Percentiles rank a stretch among this genome's conserved stretches.
phyloP scores from a whole-genome alignment of 2,329 filamentous ascomycete genomes.

The Polychaeton citri region DNA sequence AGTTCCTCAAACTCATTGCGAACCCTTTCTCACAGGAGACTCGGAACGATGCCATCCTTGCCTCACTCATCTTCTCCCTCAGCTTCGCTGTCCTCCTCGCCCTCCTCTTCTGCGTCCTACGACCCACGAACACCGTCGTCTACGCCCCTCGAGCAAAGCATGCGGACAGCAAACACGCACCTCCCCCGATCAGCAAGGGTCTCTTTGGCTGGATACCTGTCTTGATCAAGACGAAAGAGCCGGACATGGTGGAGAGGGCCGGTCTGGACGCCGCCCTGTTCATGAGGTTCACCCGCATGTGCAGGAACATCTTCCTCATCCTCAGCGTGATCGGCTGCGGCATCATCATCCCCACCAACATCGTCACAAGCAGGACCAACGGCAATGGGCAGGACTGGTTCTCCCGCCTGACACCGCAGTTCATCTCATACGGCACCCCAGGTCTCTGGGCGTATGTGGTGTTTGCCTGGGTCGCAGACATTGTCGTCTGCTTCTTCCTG shows the following conservation, averaged over 20 bases:
- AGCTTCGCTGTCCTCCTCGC: constrained; percentile 61
- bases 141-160: constrained; percentile 92
- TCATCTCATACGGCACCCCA: constrained; percentile 27
- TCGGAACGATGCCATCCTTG: constrained; percentile 46
- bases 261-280: constrained; percentile 89
- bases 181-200: constrained; percentile 75
- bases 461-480: constrained; percentile 52
- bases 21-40: constrained; percentile 35
- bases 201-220: constrained; percentile 77
- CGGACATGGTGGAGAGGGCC: constrained; percentile 63
- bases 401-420: constrained; percentile 44
- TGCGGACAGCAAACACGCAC: constrained; percentile 78
- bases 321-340: constrained; percentile 60
- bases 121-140: constrained; percentile 81
- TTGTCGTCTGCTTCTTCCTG: constrained; percentile 65
- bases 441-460: constrained; percentile 47
- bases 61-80: constrained; percentile 68
- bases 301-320: constrained; percentile 72
- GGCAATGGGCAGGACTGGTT: constrained; percentile 19
- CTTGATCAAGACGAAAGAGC: constrained; percentile 63
- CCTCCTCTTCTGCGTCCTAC: constrained; percentile 72
- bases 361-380: constrained; percentile 24
- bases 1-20: constrained; percentile 27
- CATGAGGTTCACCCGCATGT: constrained; percentile 79
- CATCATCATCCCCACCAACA: constrained; percentile 71